Evolutionary conservation across 768 basidiomycete species (phyloP).

Genomic region (Grammothele lineata): DNA sequence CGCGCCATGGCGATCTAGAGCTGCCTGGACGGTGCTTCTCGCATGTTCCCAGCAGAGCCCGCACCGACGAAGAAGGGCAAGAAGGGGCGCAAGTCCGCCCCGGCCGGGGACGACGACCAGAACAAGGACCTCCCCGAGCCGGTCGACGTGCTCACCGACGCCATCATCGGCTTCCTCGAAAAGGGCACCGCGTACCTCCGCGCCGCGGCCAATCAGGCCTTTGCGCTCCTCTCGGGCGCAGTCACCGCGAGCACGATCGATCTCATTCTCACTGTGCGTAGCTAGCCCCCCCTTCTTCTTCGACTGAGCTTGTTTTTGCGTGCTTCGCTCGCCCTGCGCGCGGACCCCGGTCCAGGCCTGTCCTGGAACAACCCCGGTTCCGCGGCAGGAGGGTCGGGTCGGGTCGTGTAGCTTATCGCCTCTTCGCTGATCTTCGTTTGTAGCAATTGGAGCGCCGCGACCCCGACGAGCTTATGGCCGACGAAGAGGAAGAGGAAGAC

Average conservation of each 20-base stretch:
- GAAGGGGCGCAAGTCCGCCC: conserved; percentile 36
- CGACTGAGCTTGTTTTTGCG: no score
- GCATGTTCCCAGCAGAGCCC: conserved; percentile 42
- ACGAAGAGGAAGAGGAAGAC: conserved; percentile 29
- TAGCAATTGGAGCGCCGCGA: conserved; percentile 83
- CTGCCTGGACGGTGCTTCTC: conserved; percentile 53
- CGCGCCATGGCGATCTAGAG: conserved; percentile 35
- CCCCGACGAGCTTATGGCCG: conserved; percentile 47
- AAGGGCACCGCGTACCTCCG: conserved; percentile 77
- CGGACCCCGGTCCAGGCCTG: neutral
- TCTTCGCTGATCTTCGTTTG: neutral
- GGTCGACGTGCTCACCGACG: conserved; percentile 82
- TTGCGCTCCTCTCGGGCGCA: conserved; percentile 64
- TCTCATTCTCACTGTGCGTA: conserved; percentile 74
- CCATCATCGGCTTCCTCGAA: conserved; percentile 88
- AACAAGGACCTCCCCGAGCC: conserved; percentile 47
- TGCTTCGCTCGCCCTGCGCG: no score
- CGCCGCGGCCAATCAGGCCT: conserved; percentile 74
- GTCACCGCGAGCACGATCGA: conserved; percentile 71
- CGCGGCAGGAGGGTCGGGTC: neutral
- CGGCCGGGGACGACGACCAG: conserved; percentile 25
- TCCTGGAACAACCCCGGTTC: no score
- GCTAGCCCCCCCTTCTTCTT: neutral
- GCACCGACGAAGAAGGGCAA: conserved; percentile 29
- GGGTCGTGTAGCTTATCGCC: conserved; percentile 9